phyloP scores from a whole-genome alignment of 108 stramenopile genomes.

The Skeletonema grethae region DNA sequence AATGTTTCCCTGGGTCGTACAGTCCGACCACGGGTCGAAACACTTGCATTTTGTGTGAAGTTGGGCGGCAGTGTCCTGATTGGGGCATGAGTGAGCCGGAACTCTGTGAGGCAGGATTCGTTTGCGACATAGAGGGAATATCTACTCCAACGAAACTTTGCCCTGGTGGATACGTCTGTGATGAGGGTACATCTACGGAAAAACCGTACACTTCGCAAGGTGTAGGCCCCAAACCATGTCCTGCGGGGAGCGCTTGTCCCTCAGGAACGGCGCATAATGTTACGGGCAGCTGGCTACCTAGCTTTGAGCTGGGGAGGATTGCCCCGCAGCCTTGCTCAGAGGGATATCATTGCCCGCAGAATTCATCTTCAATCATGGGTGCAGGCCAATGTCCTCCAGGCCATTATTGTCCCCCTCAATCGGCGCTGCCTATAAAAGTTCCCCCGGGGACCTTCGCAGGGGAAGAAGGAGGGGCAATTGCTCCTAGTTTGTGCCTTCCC shows the following conservation, averaged over 20 bases:
- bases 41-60: slow-evolving; percentile 78
- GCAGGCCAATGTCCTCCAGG: slow-evolving; percentile 72
- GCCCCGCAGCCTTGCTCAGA: slow-evolving; percentile 81
- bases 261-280: slow-evolving; percentile 78
- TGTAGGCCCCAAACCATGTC: slow-evolving; percentile 62
- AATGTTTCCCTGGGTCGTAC: slow-evolving; percentile 83
- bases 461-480: slow-evolving; percentile 62
- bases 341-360: slow-evolving; percentile 77
- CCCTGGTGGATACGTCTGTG: slow-evolving; percentile 80
- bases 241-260: slow-evolving; percentile 76
- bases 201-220: slow-evolving; percentile 52
- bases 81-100: slow-evolving; percentile 58
- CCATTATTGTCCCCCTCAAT: slow-evolving; percentile 81
- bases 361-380: slow-evolving; percentile 61
- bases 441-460: slow-evolving; percentile 76
- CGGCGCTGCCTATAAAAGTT: slow-evolving; percentile 57
- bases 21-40: slow-evolving; percentile 53
- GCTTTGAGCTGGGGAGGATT: slow-evolving; percentile 49
- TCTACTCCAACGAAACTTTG: slow-evolving; percentile 71
- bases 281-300: slow-evolving; percentile 64
- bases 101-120: slow-evolving; percentile 80
- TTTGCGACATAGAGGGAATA: slow-evolving; percentile 70
- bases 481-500: slow-evolving; percentile 84
- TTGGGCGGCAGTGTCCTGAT: slow-evolving; percentile 81
- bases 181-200: slow-evolving; percentile 69